These are phyloP conservation scores for Taiwanofungus camphoratus DNA, from an alignment of 1,284 basidiomycete genomes.

Conservation along the genomic window DNA sequence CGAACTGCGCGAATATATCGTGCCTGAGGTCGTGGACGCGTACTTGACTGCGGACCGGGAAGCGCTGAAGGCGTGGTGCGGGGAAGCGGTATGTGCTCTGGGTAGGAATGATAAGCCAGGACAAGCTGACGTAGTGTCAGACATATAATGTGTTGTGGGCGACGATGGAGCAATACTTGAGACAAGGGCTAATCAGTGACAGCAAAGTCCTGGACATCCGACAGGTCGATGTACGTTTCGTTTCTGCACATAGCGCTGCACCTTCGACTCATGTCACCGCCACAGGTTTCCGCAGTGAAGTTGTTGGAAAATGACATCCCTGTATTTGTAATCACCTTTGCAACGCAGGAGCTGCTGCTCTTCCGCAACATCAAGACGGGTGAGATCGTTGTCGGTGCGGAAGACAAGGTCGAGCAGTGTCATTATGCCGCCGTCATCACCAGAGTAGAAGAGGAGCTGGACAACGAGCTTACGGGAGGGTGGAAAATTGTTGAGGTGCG, in stretches of 20 bases:
- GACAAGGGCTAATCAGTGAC: constrained; percentile 85
- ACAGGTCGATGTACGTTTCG: constrained; percentile 79
- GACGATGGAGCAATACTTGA: constrained; percentile 91
- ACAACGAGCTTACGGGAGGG: constrained; percentile 91
- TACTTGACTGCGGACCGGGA: constrained; percentile 89
- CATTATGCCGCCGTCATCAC: constrained; percentile 92
- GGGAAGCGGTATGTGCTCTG: constrained; percentile 75
- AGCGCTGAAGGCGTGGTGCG: constrained; percentile 86
- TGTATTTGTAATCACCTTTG: constrained; percentile 91
- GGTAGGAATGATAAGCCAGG: not conserved
- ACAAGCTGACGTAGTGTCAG: constrained; percentile 33
- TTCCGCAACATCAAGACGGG: constrained; percentile 89
- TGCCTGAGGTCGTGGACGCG: constrained; percentile 96
- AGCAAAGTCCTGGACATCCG: constrained; percentile 93
- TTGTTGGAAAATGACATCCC: constrained; percentile 88
- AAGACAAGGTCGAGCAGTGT: constrained; percentile 89
- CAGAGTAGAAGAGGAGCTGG: constrained; percentile 78
- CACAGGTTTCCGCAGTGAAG: constrained; percentile 72
- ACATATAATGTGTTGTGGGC: constrained; percentile 98
- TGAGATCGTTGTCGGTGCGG: constrained; percentile 83
- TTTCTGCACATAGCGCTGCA: not conserved
- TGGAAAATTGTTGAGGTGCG: constrained; percentile 97
- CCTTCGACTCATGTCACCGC: constrained; percentile 5
- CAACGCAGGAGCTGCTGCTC: constrained; percentile 89
- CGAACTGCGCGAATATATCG: constrained; percentile 94